Conservation (phyloP, 2,329 filamentous ascomycete species). For the Exophiala sideris region DNA sequence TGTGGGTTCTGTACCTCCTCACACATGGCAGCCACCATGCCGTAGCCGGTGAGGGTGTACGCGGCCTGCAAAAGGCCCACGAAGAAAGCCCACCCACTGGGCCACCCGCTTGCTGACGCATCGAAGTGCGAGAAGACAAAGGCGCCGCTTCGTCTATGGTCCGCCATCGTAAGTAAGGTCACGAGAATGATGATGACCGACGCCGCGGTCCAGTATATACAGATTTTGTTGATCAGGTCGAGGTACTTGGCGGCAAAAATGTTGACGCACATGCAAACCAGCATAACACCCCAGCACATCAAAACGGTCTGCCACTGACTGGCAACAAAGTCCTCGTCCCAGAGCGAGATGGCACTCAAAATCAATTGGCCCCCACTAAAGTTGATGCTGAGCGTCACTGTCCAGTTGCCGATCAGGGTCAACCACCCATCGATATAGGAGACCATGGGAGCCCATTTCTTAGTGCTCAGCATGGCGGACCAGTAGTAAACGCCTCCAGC, state of each 20-base stretch:
- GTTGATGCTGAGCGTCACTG: constrained; percentile 61
- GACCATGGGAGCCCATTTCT: constrained; percentile 63
- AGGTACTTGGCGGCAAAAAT: constrained; percentile 61
- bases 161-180: constrained; percentile 44
- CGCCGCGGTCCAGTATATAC: constrained; percentile 67
- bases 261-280: constrained; percentile 62
- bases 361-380: constrained; percentile 70
- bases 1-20: constrained; percentile 50
- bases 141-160: constrained; percentile 48
- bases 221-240: constrained; percentile 68
- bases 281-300: constrained; percentile 69
- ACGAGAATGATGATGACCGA: constrained; percentile 53
- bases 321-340: constrained; percentile 65
- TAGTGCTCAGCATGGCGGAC: constrained; percentile 65
- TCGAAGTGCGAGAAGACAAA: constrained; percentile 55
- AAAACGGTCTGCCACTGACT: constrained; percentile 68
- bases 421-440: constrained; percentile 70
- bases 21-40: constrained; percentile 57
- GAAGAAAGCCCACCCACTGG: constrained; percentile 60
- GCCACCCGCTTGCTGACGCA: constrained; percentile 50
- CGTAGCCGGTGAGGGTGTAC: constrained; percentile 52
- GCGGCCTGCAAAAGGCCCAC: constrained; percentile 51
- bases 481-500: constrained; percentile 69
- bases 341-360: constrained; percentile 65
- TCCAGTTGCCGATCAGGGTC: constrained; percentile 72